Conservation (phyloP, 1,284 basidiomycete species). For the Farysia itapuensis region DNA sequence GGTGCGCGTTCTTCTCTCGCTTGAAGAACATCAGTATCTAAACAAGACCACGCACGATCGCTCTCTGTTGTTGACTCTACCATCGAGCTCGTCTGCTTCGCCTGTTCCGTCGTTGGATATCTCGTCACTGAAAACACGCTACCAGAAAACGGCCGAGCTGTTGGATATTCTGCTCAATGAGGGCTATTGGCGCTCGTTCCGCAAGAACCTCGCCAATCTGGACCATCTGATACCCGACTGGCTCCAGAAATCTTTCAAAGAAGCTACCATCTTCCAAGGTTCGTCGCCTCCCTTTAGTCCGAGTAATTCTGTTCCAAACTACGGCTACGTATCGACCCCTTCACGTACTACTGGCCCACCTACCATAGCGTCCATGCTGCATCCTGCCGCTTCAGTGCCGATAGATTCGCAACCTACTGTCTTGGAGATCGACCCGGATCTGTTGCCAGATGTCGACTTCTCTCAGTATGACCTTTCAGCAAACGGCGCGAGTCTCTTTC, state of each 20-base stretch:
- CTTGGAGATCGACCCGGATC: neutral
- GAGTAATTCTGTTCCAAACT: neutral
- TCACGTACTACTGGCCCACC: neutral
- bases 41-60: neutral
- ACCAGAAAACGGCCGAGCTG: constrained; percentile 19
- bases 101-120: neutral
- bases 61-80: neutral
- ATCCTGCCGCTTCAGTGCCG: neutral
- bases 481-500: constrained; percentile 5
- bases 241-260: constrained; percentile 11
- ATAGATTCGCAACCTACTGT: neutral
- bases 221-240: constrained; percentile 24
- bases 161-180: constrained; percentile 33
- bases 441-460: neutral
- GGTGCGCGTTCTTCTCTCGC: constrained; percentile 4
- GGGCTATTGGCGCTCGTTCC: constrained; percentile 31
- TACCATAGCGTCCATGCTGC: neutral
- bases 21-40: constrained; percentile 18
- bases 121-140: constrained; percentile 12
- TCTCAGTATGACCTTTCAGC: neutral
- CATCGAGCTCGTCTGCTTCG: neutral
- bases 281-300: neutral
- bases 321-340: neutral
- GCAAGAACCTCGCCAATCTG: constrained; percentile 13
- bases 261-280: neutral